These are phyloP conservation scores for Helminthosporium solani DNA, from an alignment of 2,329 filamentous ascomycete species.

Conservation along the genomic window DNA sequence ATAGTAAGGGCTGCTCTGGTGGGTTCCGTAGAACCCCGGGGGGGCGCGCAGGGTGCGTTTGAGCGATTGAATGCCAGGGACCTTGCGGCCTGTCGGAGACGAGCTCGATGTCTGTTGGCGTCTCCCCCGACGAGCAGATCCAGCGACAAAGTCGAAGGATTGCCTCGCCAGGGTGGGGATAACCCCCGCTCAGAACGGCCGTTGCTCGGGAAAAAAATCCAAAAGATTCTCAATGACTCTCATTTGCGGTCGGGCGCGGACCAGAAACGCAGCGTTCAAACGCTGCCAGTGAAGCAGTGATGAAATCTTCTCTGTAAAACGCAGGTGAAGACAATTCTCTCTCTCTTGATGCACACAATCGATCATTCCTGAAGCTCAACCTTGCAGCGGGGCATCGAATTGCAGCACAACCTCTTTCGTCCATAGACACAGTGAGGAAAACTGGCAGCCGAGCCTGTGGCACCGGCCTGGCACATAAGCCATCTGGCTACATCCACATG, in stretches of 20 bases:
- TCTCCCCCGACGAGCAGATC: constrained; percentile 25
- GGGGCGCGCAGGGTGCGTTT: constrained; percentile 15
- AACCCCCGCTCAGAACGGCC: constrained; percentile 22
- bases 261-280: neutral
- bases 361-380: too few species aligned
- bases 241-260: neutral
- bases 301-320: too few species aligned
- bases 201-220: constrained; percentile 6
- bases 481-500: neutral
- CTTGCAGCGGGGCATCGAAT: too few species aligned
- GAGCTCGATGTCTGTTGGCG: constrained; percentile 28
- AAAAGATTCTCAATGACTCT: neutral
- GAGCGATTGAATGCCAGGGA: constrained; percentile 26
- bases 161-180: constrained; percentile 17
- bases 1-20: neutral
- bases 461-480: neutral
- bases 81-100: constrained; percentile 29
- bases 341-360: too few species aligned
- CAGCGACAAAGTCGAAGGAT: constrained; percentile 19
- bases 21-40: neutral
- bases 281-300: too few species aligned
- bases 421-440: too few species aligned
- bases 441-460: too few species aligned
- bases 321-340: too few species aligned
- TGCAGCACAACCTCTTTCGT: too few species aligned